A percentile compares a stretch with the other conserved stretches of the same genome.
Conservation (phyloP, 225 moss, liverwort and hornwort species). For the Physcomitrellopsis africana region DNA sequence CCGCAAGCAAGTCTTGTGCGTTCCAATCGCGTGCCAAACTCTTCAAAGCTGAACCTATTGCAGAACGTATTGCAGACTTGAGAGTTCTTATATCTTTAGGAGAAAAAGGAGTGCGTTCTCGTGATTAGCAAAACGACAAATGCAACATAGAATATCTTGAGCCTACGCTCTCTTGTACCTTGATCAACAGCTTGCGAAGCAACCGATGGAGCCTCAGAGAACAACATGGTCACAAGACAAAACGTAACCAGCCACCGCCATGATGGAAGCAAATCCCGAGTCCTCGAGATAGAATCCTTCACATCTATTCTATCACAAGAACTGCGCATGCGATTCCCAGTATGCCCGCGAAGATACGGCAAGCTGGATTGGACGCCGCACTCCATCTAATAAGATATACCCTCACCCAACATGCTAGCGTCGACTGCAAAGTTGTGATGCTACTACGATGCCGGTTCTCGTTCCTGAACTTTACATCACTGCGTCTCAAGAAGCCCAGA, state of each 20-base stretch:
- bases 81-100: neutral
- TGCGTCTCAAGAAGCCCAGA: neutral
- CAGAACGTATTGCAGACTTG: neutral
- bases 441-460: neutral
- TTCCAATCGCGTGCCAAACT: slow-evolving; percentile 39
- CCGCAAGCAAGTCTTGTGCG: slow-evolving; percentile 27
- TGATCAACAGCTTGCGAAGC: slow-evolving; percentile 31
- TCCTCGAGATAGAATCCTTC: neutral
- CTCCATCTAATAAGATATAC: slow-evolving; percentile 31
- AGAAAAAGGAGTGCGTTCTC: neutral
- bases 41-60: slow-evolving; percentile 30
- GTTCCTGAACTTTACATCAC: neutral
- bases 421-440: neutral
- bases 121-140: neutral
- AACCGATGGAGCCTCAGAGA: slow-evolving; percentile 11
- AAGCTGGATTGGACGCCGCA: slow-evolving; percentile 22
- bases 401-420: slow-evolving; percentile 26
- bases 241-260: slow-evolving; percentile 31
- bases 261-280: neutral
- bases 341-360: neutral
- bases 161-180: slow-evolving; percentile 24
- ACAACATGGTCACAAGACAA: slow-evolving; percentile 7
- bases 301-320: neutral
- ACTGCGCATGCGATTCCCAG: neutral
- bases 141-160: neutral